Evolutionary conservation across 1,284 basidiomycete genomes (phyloP).

Genomic region (Caloboletus inedulis): DNA sequence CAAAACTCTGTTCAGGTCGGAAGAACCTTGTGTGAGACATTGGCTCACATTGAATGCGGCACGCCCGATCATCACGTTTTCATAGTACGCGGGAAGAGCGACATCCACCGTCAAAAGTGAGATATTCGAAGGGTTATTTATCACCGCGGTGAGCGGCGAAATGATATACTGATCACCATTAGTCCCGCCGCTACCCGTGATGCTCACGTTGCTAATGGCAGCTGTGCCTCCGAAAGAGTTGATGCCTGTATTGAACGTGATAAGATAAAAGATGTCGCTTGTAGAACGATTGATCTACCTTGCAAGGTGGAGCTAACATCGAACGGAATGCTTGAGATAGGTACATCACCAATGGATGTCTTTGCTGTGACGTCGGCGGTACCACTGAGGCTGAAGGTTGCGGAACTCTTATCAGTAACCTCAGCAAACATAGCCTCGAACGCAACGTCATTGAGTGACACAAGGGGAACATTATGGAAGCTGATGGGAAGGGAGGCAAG

Average conservation of each 20-base stretch:
- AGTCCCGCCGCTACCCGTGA: slow-evolving; percentile 59
- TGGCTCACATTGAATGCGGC: slow-evolving; percentile 55
- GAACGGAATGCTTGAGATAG: slow-evolving; percentile 64
- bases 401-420: slow-evolving; percentile 50
- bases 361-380: slow-evolving; percentile 59
- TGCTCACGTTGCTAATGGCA: slow-evolving; percentile 49
- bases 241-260: slow-evolving; percentile 39
- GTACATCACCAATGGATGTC: slow-evolving; percentile 66
- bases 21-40: slow-evolving; percentile 1
- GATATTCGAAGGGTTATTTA: slow-evolving; percentile 69
- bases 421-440: slow-evolving; percentile 59
- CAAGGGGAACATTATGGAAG: slow-evolving; percentile 56
- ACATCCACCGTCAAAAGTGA: slow-evolving; percentile 60
- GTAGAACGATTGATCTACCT: slow-evolving; percentile 34
- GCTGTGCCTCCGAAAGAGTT: slow-evolving; percentile 53
- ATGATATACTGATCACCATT: slow-evolving; percentile 55
- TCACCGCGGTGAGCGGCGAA: slow-evolving; percentile 49
- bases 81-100: slow-evolving; percentile 58
- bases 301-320: slow-evolving; percentile 54
- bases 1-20: not conserved
- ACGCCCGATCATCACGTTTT: slow-evolving; percentile 53
- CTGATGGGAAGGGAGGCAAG: slow-evolving; percentile 54
- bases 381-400: slow-evolving; percentile 54
- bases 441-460: slow-evolving; percentile 51
- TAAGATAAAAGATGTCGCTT: not conserved